Evolutionary conservation across 345 rosid genomes (phyloP).

Genomic region (Moringa oleifera): DNA sequence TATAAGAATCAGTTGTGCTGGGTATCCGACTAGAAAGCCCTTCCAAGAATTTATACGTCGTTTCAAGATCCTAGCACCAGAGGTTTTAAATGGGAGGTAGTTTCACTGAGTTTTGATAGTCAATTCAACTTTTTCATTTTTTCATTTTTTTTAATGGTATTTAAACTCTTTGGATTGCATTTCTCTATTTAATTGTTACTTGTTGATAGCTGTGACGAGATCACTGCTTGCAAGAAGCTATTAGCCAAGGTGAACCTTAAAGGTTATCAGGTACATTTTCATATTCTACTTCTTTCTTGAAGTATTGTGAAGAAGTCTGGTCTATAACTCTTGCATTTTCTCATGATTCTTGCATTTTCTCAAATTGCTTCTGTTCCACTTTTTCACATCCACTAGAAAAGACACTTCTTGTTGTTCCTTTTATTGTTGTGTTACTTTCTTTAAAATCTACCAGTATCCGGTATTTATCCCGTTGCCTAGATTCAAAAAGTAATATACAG

Average conservation of each 20-base stretch:
- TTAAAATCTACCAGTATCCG: too few relatives aligned
- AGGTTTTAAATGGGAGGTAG: slow-evolving; percentile 54
- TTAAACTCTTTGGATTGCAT: slow-evolving; percentile 7
- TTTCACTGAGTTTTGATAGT: slow-evolving; percentile 9
- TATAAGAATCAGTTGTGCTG: slow-evolving; percentile 97
- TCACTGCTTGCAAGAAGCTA: slow-evolving; percentile 69
- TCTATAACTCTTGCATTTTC: slow-evolving; percentile 8
- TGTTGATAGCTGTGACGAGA: slow-evolving; percentile 56
- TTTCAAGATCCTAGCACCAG: slow-evolving; percentile 62
- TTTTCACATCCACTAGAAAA: too few relatives aligned
- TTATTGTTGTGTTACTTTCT: too few relatives aligned
- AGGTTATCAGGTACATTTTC: slow-evolving; percentile 70
- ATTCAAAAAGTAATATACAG: too few relatives aligned
- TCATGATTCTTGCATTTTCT: not conserved
- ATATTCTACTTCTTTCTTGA: not conserved
- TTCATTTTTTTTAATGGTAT: slow-evolving; percentile 9
- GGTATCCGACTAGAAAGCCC: slow-evolving; percentile 84
- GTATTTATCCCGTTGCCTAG: too few relatives aligned
- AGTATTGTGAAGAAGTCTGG: not conserved
- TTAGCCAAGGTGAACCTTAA: slow-evolving; percentile 66
- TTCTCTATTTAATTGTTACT: slow-evolving; percentile 11
- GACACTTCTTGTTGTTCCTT: too few relatives aligned
- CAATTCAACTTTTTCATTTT: slow-evolving; percentile 11
- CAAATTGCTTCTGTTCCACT: too few relatives aligned
- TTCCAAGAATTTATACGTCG: slow-evolving; percentile 70